A percentile compares a stretch with the other conserved stretches of the same genome.
These are phyloP conservation scores for Viola odorata DNA, from an alignment of 345 rosid species.

Conservation along the genomic window DNA sequence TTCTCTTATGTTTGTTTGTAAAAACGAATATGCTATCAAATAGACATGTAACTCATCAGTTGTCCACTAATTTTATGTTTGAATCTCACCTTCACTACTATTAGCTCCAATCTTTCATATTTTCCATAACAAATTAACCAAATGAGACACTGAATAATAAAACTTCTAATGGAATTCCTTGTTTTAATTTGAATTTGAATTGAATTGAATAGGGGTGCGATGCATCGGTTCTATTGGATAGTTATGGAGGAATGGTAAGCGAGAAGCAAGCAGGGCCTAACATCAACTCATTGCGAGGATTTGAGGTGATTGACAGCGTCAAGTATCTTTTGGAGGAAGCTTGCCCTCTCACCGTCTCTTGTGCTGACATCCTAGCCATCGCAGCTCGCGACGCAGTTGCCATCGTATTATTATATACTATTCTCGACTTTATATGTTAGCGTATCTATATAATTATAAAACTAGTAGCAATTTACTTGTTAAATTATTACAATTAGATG, in stretches of 20 bases:
- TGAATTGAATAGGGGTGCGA: conserved; percentile 52
- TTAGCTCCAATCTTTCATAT: neutral
- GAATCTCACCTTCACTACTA: too few species aligned
- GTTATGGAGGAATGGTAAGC: conserved; percentile 48
- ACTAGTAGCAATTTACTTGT: too few species aligned
- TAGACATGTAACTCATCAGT: too few species aligned
- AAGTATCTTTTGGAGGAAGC: conserved; percentile 66
- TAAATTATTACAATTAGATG: too few species aligned
- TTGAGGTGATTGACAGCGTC: conserved; percentile 64
- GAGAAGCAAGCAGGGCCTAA: conserved; percentile 76
- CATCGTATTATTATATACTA: neutral
- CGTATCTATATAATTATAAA: too few species aligned
- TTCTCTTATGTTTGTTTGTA: too few species aligned
- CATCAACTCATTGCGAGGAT: conserved; percentile 57
- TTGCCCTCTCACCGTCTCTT: conserved; percentile 68
- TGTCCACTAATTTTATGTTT: too few species aligned
- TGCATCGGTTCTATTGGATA: conserved; percentile 62
- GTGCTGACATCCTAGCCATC: conserved; percentile 69
- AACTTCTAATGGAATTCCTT: neutral
- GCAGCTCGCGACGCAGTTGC: conserved; percentile 74
- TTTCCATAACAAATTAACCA: neutral
- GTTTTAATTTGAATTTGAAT: neutral
- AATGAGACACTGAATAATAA: neutral
- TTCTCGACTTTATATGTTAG: too few species aligned
- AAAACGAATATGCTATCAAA: too few species aligned